Conservation (phyloP, 108 stramenopile species). For the Skeletonema costatum region DNA sequence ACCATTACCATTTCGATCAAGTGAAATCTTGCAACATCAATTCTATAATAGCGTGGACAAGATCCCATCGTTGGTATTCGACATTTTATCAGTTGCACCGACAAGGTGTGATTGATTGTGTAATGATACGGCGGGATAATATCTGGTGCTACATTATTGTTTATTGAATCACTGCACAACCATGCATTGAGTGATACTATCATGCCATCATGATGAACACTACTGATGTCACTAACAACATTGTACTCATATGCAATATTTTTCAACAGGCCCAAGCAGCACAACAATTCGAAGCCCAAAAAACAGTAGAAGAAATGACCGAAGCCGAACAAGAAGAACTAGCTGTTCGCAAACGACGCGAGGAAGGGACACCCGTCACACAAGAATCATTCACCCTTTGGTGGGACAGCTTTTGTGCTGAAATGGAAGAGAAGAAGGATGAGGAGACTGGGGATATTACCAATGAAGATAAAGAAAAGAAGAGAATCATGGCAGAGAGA, state of each 20-base stretch:
- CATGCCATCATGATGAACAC: neutral
- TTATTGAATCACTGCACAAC: neutral
- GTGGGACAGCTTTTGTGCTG: slow-evolving; percentile 70
- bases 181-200: neutral
- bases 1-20: neutral
- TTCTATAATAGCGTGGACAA: slow-evolving; percentile 52
- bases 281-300: slow-evolving; percentile 82
- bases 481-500: slow-evolving; percentile 53
- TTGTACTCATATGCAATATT: neutral
- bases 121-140: slow-evolving; percentile 72
- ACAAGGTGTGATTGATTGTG: slow-evolving; percentile 62
- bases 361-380: slow-evolving; percentile 84
- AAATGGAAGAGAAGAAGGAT: slow-evolving; percentile 60
- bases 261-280: slow-evolving; percentile 57
- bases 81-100: slow-evolving; percentile 50
- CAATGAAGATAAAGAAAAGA: slow-evolving; percentile 31
- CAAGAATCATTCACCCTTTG: slow-evolving; percentile 73
- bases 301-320: slow-evolving; percentile 70
- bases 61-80: slow-evolving; percentile 68
- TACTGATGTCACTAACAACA: neutral
- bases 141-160: slow-evolving; percentile 61
- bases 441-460: slow-evolving; percentile 29
- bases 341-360: slow-evolving; percentile 80
- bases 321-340: slow-evolving; percentile 83
- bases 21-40: slow-evolving; percentile 22